Evolutionary conservation across 768 basidiomycete genomes (phyloP), one percentile per base, ranked within the genome.

Genomic region (Psilocybe subaeruginosa): DNA sequence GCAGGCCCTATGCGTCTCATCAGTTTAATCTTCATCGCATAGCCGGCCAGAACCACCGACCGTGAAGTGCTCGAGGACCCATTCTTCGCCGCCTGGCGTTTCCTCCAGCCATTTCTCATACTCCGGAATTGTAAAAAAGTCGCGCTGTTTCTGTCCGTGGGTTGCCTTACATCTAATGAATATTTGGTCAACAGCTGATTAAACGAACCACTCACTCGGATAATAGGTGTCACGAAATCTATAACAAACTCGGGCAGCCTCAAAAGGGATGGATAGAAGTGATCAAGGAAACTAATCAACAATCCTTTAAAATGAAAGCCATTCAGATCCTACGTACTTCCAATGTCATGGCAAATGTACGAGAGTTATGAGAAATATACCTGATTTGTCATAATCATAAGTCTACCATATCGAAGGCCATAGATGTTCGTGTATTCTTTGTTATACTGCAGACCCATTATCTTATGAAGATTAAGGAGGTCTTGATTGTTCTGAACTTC

Each of bases 311-410:
- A 99, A 77, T 99, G 97, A 17, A 97, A 99, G 54, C 97, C 97
- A 76, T 99, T 97, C 76, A 98, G 95, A 86, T 99, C 97, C 95
- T 97, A 70, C 2, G 33, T 11, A 35, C 33, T 35, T 11, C 33
- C 6, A 11, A 35, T 35, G 11, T 52, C 19, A 50, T 4, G 17
- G 19, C 9, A 16, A 16, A 46, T 16, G 5, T 6, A 16, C 6
- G 16, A 16, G 14, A 46, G 2, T 16, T 19, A 46, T 35, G 45
- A 11, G 14, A 14, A 37, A 14, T 14, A 4, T 56, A 93, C 95
- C 86, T 98, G 97, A 89, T 99, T 97, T 3, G 97, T 94, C 97
- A 99, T 99, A 68, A 99, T 93, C 97, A 99, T 99, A 54, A 99
- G 72, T 54, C 89, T 87, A 1, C 97, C 97, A 69, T 99, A 99